phyloP scores from a whole-genome alignment of 352 stramenopile genomes.

The Lagenidium sp. region DNA sequence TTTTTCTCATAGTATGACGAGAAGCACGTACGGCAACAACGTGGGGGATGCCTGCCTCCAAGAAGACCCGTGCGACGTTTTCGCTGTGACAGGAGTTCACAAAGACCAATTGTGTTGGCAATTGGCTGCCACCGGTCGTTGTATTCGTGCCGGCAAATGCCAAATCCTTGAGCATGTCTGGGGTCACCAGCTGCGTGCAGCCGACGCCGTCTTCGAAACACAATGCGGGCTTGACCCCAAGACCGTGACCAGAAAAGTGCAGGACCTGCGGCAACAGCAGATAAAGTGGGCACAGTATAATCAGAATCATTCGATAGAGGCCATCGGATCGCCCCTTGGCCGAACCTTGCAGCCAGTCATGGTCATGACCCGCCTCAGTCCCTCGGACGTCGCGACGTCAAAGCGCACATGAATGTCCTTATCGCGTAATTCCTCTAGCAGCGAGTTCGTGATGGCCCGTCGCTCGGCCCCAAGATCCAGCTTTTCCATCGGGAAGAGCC shows the following conservation, averaged over 20 bases:
- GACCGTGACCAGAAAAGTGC: slow-evolving; percentile 71
- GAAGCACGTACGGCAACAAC: slow-evolving; percentile 75
- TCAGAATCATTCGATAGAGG: neutral
- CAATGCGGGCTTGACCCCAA: slow-evolving; percentile 54
- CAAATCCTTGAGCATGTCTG: slow-evolving; percentile 46
- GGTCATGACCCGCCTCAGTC: slow-evolving; percentile 69
- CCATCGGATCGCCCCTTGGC: neutral
- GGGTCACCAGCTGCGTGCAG: slow-evolving; percentile 68
- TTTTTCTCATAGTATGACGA: neutral
- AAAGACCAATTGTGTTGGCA: slow-evolving; percentile 48
- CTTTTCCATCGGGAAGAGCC: slow-evolving; percentile 80
- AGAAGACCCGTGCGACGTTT: slow-evolving; percentile 80
- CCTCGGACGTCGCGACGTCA: slow-evolving; percentile 70
- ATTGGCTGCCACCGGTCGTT: slow-evolving; percentile 1
- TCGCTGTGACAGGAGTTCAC: slow-evolving; percentile 84
- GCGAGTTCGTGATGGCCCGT: slow-evolving; percentile 52
- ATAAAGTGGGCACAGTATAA: neutral
- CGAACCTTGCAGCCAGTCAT: slow-evolving; percentile 40
- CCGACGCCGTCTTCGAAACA: slow-evolving; percentile 75
- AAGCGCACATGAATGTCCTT: slow-evolving; percentile 73
- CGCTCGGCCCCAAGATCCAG: slow-evolving; percentile 70
- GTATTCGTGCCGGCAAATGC: slow-evolving; percentile 41
- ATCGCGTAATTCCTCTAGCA: slow-evolving; percentile 60
- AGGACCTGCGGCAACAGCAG: slow-evolving; percentile 24
- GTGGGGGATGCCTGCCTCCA: slow-evolving; percentile 85